A percentile compares a stretch with the other conserved stretches of the same genome.
Conservation (phyloP, 2,329 filamentous ascomycete genomes). For the Cercospora beticola region DNA sequence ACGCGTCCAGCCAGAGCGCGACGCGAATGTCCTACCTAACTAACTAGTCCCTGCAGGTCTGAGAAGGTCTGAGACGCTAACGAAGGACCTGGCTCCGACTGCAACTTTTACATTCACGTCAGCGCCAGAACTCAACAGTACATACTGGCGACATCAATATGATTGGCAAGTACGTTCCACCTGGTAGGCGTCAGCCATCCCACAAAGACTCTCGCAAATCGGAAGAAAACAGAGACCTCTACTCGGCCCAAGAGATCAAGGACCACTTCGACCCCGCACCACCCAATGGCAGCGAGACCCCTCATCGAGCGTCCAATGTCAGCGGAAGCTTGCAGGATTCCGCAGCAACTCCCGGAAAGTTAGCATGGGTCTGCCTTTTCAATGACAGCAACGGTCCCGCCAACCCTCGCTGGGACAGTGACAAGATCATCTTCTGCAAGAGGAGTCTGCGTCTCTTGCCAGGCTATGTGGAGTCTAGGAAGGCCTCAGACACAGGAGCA, state of each 20-base stretch:
- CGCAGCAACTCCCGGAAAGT: constrained; percentile 20
- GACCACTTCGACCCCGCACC: background rate
- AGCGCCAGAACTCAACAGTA: background rate
- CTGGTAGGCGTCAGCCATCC: background rate
- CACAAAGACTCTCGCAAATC: background rate
- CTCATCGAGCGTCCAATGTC: background rate
- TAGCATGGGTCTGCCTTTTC: constrained; percentile 32
- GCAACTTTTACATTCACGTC: too few species aligned
- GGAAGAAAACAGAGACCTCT: background rate
- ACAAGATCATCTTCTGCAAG: constrained; percentile 36
- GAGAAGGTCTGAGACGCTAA: too few species aligned
- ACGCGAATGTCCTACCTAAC: too few species aligned
- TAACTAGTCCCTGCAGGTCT: too few species aligned
- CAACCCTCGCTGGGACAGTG: constrained; percentile 32
- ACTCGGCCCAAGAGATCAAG: background rate
- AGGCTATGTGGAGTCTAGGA: background rate
- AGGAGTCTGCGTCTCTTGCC: constrained; percentile 34
- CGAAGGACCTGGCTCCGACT: too few species aligned
- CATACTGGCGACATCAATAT: background rate
- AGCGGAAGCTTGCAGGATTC: constrained; percentile 26
- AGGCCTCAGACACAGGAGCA: background rate
- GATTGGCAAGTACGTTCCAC: background rate
- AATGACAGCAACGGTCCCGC: constrained; percentile 15
- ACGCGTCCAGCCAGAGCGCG: too few species aligned
- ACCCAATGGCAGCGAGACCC: background rate